phyloP scores from a whole-genome alignment of 371 early-diverging fungal species.

The Actinomucor elegans region DNA sequence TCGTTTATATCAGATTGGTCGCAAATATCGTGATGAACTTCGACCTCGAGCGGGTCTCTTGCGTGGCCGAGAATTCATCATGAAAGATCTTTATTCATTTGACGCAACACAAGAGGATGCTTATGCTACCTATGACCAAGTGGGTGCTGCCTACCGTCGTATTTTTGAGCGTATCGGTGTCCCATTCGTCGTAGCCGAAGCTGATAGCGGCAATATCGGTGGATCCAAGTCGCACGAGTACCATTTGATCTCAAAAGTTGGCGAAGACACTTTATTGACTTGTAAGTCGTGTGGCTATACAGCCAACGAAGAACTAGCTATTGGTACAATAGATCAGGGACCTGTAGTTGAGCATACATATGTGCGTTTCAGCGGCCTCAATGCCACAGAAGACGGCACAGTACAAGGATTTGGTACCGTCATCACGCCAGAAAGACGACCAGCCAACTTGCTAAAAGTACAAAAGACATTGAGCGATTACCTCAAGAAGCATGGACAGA shows the following conservation, averaged over 20 bases:
- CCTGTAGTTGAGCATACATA: not conserved
- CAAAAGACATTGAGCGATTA: conserved; percentile 25
- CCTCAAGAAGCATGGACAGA: conserved; percentile 12
- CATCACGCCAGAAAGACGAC: conserved; percentile 20
- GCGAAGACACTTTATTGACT: conserved; percentile 80
- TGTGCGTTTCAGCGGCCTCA: not conserved
- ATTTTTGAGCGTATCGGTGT: conserved; percentile 77
- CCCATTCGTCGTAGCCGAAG: conserved; percentile 83
- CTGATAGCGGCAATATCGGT: conserved; percentile 92
- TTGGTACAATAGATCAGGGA: conserved; percentile 14
- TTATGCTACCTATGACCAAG: conserved; percentile 67
- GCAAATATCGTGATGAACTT: conserved; percentile 85
- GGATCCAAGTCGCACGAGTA: conserved; percentile 89
- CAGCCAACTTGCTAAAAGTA: conserved; percentile 34
- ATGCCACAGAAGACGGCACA: not conserved
- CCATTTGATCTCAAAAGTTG: conserved; percentile 74
- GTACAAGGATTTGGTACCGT: conserved; percentile 21
- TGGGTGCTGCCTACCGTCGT: conserved; percentile 69
- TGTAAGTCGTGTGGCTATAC: conserved; percentile 76
- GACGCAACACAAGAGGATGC: conserved; percentile 73
- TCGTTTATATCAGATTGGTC: conserved; percentile 87
- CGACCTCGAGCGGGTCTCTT: conserved; percentile 83
- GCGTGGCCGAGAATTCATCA: conserved; percentile 88
- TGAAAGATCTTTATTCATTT: conserved; percentile 95
- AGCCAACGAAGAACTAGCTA: conserved; percentile 78